Base-by-base conservation (phyloP, 2,329 filamentous ascomycete genomes). In the Colletotrichum siamense region DNA sequence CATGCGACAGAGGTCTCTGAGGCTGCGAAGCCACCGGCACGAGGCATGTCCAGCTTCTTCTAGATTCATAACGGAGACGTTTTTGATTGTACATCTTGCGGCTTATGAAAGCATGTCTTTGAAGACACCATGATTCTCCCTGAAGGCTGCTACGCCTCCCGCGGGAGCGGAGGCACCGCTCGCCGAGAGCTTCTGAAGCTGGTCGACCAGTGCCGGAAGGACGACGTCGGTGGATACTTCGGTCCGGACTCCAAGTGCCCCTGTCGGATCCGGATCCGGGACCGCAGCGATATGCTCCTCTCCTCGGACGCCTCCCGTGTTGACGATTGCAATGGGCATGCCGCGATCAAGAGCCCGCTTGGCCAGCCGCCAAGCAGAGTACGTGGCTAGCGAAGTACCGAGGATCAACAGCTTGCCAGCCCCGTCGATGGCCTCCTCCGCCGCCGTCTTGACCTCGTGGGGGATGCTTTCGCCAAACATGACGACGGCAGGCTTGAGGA, bases 381-480 rank as follows among this genome's bases (percentile, higher is more conserved):
- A 99, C 0, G 97, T 99, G 8, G 97, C 97, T 64, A 99, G 89
- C 77, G 95, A 98, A 44, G 95, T 98, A 6, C 96, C 97, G 18
- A 99, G 84, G 10, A 99, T 91, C 26, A 99, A 87, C 44, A 99
- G 85, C 75, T 92, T 91, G 8, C 92, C 92, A 2, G 95, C 94
- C 32, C 90, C 89, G 81, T 98, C 95, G 66, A 99, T 92, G 15
- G 94, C 94, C 32, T 92, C 86, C 82, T 99, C 96, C 2, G 96
- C 96, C 0, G 92, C 92, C 2, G 87, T 84, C 83, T 98, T 98
- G 44, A 96, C 93, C 2, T 86, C 81, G 2, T 86, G 84, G 0
- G 91, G 88, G 66, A 99, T 98, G 76, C 92, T 96, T 85, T 99
- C 97, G 18, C 97, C 97, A 83, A 99, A 99, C 95, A 99, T 98